A percentile compares a stretch with the other conserved stretches of the same genome.
These are phyloP conservation scores for Scheffersomyces lignosus DNA, from an alignment of 805 yeast genomes.

Conservation along the genomic window DNA sequence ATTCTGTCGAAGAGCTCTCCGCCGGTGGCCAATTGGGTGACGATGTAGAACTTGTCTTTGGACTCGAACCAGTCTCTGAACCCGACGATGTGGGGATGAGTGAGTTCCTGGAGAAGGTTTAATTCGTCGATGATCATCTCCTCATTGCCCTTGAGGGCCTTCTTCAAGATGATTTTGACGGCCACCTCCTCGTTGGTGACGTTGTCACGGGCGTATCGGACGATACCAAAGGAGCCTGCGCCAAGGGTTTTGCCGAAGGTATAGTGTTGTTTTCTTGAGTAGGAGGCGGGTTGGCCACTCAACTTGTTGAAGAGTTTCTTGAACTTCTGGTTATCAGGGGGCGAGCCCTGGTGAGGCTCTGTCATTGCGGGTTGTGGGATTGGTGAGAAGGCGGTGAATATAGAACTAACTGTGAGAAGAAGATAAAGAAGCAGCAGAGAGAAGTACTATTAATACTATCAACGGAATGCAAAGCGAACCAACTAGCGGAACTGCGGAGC, in stretches of 20 bases:
- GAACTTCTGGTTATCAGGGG: conserved; percentile 19
- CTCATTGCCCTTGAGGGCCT: conserved; percentile 78
- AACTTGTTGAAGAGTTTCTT: conserved; percentile 51
- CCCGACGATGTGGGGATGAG: conserved; percentile 86
- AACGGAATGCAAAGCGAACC: too few relatives aligned
- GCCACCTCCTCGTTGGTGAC: conserved; percentile 72
- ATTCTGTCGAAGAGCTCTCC: conserved; percentile 94
- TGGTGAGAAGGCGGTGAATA: too few relatives aligned
- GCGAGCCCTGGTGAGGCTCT: too few relatives aligned
- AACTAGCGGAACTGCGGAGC: too few relatives aligned
- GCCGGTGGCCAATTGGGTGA: conserved; percentile 92
- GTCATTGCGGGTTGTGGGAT: too few relatives aligned
- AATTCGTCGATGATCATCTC: conserved; percentile 79
- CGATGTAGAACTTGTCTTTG: conserved; percentile 87
- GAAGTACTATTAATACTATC: too few relatives aligned
- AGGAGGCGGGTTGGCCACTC: conserved; percentile 72
- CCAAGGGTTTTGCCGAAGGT: conserved; percentile 84
- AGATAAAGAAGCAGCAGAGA: too few relatives aligned
- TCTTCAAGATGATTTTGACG: conserved; percentile 82
- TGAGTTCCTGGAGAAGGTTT: conserved; percentile 59
- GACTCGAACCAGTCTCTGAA: conserved; percentile 93
- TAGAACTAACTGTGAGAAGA: too few relatives aligned
- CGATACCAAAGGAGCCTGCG: conserved; percentile 95
- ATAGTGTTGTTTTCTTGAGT: conserved; percentile 64
- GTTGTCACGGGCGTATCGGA: conserved; percentile 65